Base-by-base conservation (phyloP, 2,329 filamentous ascomycete species). In the Clonostachys byssicola region DNA sequence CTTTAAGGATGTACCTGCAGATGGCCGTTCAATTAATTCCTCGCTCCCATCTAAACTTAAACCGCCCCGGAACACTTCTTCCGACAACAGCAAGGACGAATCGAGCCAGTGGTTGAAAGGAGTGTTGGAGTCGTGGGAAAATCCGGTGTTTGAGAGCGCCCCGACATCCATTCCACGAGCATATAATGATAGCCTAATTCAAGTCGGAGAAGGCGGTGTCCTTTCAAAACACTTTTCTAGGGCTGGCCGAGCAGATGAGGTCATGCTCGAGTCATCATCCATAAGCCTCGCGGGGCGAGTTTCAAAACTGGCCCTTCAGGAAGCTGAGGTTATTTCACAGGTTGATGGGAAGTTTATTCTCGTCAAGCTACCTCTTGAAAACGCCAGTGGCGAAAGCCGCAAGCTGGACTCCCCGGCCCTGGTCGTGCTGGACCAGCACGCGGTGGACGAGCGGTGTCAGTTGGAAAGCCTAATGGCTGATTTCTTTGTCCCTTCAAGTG, bases 291-390 rank as follows among this genome's bases (percentile, higher is more conserved):
- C 64, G 33, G 68, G 73, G 0, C 70, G 71, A 12, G 63, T 96
- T 2, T 88, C 84, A 1, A 88, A 84, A 53, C 58, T 70, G 5
- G 76, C 75, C 1, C 68, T 96, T 9, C 60, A 64, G 2, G 60
- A 66, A 8, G 88, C 88, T 0, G 67, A 78, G 43, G 72, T 96
- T 1, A 77, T 99, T 40, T 77, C 83, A 0, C 94, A 99, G 59
- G 86, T 99, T 2, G 92, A 97, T 61, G 75, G 72, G 13, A 99
- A 99, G 62, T 99, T 95, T 60, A 86, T 99, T 14, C 68, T 99
- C 1, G 73, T 83, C 18, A 86, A 80, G 51, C 67, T 89, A 44
- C 61, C 65, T 0, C 49, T 61, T 13, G 45, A 58, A 18, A 18
- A 38, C 16, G 12, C 41, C n/a, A 3, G 20, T 17, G 13, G 7